phyloP scores from a whole-genome alignment of 2,329 filamentous ascomycete genomes.

The Aspergillus vadensis region DNA sequence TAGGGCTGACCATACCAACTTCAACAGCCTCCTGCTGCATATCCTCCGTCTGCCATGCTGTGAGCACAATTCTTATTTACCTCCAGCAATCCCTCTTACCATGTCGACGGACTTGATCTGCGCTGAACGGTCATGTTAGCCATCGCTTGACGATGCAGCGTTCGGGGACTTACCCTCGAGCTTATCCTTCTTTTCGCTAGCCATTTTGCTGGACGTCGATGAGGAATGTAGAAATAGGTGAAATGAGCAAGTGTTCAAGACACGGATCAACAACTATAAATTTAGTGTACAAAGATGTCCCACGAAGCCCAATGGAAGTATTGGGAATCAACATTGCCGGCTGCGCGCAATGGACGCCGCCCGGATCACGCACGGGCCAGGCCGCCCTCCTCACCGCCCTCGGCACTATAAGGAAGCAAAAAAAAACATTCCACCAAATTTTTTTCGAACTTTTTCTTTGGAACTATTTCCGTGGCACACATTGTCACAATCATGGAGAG shows the following conservation, averaged over 20 bases:
- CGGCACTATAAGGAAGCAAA: slow-evolving; percentile 31
- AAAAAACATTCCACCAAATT: slow-evolving; percentile 29
- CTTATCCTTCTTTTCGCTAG: slow-evolving; percentile 67
- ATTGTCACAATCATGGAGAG: slow-evolving; percentile 61
- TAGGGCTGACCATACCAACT: slow-evolving; percentile 68
- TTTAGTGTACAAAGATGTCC: neutral
- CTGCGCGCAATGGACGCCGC: slow-evolving; percentile 16
- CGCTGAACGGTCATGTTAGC: slow-evolving; percentile 57
- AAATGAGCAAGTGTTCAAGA: neutral
- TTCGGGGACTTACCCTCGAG: slow-evolving; percentile 65
- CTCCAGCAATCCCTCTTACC: slow-evolving; percentile 58
- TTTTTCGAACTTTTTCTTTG: slow-evolving; percentile 18
- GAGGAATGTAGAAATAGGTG: neutral
- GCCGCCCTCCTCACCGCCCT: slow-evolving; percentile 36
- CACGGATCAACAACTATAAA: neutral
- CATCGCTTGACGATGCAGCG: slow-evolving; percentile 3
- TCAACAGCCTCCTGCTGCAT: slow-evolving; percentile 96
- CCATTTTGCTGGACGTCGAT: slow-evolving; percentile 32
- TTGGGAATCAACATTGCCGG: slow-evolving; percentile 10
- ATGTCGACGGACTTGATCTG: slow-evolving; percentile 99
- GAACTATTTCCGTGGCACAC: slow-evolving; percentile 3
- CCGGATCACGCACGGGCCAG: slow-evolving; percentile 29
- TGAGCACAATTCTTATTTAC: slow-evolving; percentile 19
- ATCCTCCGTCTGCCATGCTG: slow-evolving; percentile 75
- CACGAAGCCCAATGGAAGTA: slow-evolving; percentile 3